Percentiles rank a stretch among this genome's conserved stretches.
These are phyloP conservation scores for Cryoendolithus antarcticus DNA, from an alignment of 2,329 filamentous ascomycete species.

Conservation along the genomic window DNA sequence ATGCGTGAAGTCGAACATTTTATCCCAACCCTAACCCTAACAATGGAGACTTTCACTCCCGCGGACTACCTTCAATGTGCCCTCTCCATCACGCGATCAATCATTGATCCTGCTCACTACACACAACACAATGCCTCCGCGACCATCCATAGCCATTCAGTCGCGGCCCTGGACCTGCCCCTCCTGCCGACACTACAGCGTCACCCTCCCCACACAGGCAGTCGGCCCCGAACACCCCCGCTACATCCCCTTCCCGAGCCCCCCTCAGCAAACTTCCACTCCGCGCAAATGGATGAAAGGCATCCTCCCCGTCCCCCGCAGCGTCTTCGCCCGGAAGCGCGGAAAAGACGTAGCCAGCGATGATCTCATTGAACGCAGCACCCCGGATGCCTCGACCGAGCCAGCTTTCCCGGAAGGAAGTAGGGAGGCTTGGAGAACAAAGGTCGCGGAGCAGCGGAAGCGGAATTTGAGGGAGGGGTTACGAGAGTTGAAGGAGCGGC, in stretches of 20 bases:
- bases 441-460: slow-evolving; percentile 60
- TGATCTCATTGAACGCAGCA: slow-evolving; percentile 11
- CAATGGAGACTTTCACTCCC: no score
- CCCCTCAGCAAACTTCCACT: slow-evolving; percentile 55
- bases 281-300: slow-evolving; percentile 51
- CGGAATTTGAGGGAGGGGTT: slow-evolving; percentile 62
- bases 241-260: slow-evolving; percentile 70
- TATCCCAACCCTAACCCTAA: no score
- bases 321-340: slow-evolving; percentile 51
- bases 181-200: slow-evolving; percentile 33
- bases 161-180: slow-evolving; percentile 23
- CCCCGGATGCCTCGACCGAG: slow-evolving; percentile 21
- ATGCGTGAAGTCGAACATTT: no score
- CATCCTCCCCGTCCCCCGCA: slow-evolving; percentile 68
- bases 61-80: no score
- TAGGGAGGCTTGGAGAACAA: slow-evolving; percentile 53
- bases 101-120: no score
- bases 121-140: slow-evolving; percentile 34
- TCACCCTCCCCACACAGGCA: slow-evolving; percentile 29
- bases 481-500: slow-evolving; percentile 54
- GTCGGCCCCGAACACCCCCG: slow-evolving; percentile 76
- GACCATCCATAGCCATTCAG: slow-evolving; percentile 21
- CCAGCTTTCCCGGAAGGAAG: slow-evolving; percentile 27
- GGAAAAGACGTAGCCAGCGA: slow-evolving; percentile 44
- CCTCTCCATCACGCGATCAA: no score